Conservation (phyloP, 805 yeast species). For the Pichia phayaonensis region DNA sequence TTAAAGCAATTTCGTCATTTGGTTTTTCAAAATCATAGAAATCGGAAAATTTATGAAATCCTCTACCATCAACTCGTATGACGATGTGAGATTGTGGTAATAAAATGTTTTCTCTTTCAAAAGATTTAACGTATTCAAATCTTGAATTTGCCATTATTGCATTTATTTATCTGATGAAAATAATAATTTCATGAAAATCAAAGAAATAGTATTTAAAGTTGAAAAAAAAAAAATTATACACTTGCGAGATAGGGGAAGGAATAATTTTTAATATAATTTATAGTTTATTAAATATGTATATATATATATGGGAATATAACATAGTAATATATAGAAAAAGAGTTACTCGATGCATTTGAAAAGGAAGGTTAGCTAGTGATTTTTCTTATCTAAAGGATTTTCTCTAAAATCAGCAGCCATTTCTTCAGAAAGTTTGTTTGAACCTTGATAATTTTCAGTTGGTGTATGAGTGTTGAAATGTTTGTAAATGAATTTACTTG, state of each 20-base stretch:
- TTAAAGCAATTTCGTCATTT: slow-evolving; percentile 70
- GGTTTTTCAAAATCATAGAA: slow-evolving; percentile 77
- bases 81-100: slow-evolving; percentile 79
- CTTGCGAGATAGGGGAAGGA: too few species aligned
- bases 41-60: slow-evolving; percentile 80
- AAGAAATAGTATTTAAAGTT: too few species aligned
- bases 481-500: not conserved
- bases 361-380: not conserved
- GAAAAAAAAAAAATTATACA: too few species aligned
- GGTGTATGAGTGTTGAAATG: not conserved
- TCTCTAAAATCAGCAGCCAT: not conserved
- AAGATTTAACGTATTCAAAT: slow-evolving; percentile 77
- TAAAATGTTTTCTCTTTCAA: slow-evolving; percentile 66
- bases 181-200: not conserved
- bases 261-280: too few species aligned
- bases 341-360: not conserved
- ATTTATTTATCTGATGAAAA: too few species aligned
- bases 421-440: not conserved
- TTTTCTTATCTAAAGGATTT: not conserved
- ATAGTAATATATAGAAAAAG: not conserved
- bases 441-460: not conserved
- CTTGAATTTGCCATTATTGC: slow-evolving; percentile 69
- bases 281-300: too few species aligned
- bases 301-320: too few species aligned
- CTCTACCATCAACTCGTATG: slow-evolving; percentile 86